These are phyloP conservation scores for Candolleomyces efflorescens DNA, from an alignment of 768 basidiomycete genomes.

Conservation along the genomic window DNA sequence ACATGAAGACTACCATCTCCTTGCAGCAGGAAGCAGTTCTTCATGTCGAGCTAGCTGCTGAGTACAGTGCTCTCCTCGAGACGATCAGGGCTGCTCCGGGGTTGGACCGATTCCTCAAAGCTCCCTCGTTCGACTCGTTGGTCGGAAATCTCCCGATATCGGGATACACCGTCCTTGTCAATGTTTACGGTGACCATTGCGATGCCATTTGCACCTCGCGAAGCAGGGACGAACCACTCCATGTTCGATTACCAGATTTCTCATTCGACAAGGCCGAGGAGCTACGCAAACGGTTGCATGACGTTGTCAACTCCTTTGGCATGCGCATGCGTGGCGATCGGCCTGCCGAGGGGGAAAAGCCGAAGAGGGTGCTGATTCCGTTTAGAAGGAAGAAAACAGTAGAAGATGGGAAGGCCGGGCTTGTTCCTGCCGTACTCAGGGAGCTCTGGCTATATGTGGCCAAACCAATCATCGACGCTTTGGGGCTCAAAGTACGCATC, in stretches of 20 bases:
- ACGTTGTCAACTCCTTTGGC: too few species aligned
- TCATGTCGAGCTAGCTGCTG: too few species aligned
- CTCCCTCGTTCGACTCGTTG: neutral
- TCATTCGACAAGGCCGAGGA: neutral
- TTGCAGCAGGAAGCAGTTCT: too few species aligned
- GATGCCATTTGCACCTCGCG: constrained; percentile 13
- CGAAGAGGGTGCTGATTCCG: too few species aligned
- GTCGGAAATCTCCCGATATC: neutral
- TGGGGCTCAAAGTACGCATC: neutral
- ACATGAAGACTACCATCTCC: too few species aligned
- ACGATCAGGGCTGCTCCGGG: neutral
- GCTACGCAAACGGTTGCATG: neutral
- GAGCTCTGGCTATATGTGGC: neutral
- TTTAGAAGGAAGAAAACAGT: neutral
- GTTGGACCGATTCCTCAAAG: constrained; percentile 15
- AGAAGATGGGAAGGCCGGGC: neutral
- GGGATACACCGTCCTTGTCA: constrained; percentile 5
- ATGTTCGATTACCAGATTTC: neutral
- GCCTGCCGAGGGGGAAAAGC: too few species aligned
- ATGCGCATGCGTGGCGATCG: too few species aligned
- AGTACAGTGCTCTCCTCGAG: too few species aligned
- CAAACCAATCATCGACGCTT: neutral
- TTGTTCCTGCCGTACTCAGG: neutral
- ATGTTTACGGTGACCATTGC: neutral
- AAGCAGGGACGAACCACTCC: neutral